Conservation (phyloP, 345 rosid genomes). For the Cochlearia excelsa region DNA sequence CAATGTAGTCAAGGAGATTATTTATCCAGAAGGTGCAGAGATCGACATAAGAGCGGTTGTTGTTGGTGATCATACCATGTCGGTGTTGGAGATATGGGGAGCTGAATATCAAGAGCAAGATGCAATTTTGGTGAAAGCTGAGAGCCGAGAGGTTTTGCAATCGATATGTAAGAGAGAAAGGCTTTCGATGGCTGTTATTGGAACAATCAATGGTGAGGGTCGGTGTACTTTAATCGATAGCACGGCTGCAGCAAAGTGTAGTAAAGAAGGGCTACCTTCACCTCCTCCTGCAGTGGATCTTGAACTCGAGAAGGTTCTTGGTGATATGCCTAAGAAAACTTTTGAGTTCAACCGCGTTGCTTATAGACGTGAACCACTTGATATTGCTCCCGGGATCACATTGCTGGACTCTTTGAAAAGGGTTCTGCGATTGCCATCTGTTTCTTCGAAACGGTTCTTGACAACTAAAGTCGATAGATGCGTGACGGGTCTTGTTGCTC, state of each 20-base stretch:
- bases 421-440: constrained; percentile 78
- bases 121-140: constrained; percentile 87
- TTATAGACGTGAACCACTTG: constrained; percentile 61
- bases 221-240: constrained; percentile 73
- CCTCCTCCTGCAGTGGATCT: constrained; percentile 93
- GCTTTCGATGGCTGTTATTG: constrained; percentile 88
- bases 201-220: constrained; percentile 74
- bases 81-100: constrained; percentile 95
- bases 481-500: constrained; percentile 95
- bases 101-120: constrained; percentile 99
- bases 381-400: constrained; percentile 81
- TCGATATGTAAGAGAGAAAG: constrained; percentile 90
- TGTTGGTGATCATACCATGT: constrained; percentile 93
- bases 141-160: constrained; percentile 58
- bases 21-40: constrained; percentile 86
- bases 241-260: constrained; percentile 47
- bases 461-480: constrained; percentile 94
- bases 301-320: constrained; percentile 89
- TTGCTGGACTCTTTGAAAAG: constrained; percentile 84
- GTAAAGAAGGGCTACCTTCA: constrained; percentile 56
- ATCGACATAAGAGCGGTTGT: constrained; percentile 77
- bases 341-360: constrained; percentile 64
- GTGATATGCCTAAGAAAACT: constrained; percentile 86
- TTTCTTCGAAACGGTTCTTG: constrained; percentile 77
- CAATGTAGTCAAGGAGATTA: constrained; percentile 93